phyloP scores from a whole-genome alignment of 331 rosid genomes.

The Arachis monticola region DNA sequence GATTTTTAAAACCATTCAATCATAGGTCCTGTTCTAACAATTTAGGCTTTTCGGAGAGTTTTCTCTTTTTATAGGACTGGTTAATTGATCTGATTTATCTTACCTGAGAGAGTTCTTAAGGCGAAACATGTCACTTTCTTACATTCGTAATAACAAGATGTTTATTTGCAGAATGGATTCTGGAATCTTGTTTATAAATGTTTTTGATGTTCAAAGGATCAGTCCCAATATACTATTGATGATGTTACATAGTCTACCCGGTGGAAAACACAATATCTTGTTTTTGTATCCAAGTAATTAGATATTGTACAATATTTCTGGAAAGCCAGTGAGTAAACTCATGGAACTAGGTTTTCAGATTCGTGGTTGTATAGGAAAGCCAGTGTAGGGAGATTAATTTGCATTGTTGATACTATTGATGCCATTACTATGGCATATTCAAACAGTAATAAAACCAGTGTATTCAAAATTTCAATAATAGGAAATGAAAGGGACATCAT shows the following conservation, averaged over 20 bases:
- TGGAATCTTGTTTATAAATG: neutral
- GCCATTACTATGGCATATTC: slow-evolving; percentile 16
- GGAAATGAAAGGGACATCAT: neutral
- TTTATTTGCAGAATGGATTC: neutral
- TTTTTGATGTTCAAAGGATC: neutral
- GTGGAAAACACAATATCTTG: neutral
- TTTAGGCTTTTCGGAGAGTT: neutral
- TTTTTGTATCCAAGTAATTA: neutral
- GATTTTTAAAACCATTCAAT: neutral
- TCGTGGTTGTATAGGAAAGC: neutral
- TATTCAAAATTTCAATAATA: neutral
- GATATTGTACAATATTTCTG: neutral
- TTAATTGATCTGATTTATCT: neutral
- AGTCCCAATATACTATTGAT: neutral
- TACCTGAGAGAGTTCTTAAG: neutral
- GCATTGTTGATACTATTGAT: neutral
- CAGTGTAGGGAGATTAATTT: slow-evolving; percentile 10
- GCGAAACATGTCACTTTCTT: neutral
- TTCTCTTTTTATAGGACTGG: neutral
- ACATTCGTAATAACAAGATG: neutral
- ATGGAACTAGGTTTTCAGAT: neutral
- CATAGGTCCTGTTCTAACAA: neutral
- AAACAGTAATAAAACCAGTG: neutral
- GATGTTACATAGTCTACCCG: too few relatives aligned
- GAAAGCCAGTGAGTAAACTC: neutral